Evolutionary conservation across 176 grass and related monocot species (phyloP).

Genomic region (Oryza meyeriana): DNA sequence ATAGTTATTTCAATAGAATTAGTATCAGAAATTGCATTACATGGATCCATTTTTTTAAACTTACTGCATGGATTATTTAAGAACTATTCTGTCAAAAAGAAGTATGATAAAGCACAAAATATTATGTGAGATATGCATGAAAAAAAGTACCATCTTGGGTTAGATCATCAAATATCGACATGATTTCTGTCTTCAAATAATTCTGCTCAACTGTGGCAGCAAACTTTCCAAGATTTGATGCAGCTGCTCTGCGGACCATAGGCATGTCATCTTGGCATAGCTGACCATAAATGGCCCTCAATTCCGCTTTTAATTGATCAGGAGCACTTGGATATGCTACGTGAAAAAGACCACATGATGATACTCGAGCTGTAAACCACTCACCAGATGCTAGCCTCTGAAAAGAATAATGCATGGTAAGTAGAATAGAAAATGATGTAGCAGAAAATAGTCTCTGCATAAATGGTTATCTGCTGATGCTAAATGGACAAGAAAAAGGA

Average conservation of each 20-base stretch:
- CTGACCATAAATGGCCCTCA: conserved; percentile 73
- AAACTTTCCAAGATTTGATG: conserved; percentile 93
- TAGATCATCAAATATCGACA: conserved; percentile 94
- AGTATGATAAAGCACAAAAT: background rate
- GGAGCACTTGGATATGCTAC: conserved; percentile 78
- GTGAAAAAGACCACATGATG: conserved; percentile 85
- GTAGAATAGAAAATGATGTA: background rate
- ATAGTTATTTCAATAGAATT: background rate
- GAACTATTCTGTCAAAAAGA: background rate
- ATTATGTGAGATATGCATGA: background rate
- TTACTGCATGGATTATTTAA: background rate
- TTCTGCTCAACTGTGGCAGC: conserved; percentile 74
- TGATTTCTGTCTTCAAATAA: conserved; percentile 72
- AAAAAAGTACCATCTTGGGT: conserved; percentile 87
- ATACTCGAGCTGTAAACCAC: conserved; percentile 91
- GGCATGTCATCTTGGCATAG: conserved; percentile 97
- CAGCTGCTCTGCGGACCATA: conserved; percentile 94
- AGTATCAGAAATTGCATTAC: background rate
- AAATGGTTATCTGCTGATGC: background rate
- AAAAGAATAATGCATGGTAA: conserved; percentile 29
- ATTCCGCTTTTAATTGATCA: conserved; percentile 72
- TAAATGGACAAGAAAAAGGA: background rate
- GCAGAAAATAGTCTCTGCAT: background rate
- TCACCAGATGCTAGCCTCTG: conserved; percentile 80
- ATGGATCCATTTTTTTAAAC: background rate